Conservation (phyloP, 495 filamentous ascomycete species). For the Aspergillus baeticus region DNA sequence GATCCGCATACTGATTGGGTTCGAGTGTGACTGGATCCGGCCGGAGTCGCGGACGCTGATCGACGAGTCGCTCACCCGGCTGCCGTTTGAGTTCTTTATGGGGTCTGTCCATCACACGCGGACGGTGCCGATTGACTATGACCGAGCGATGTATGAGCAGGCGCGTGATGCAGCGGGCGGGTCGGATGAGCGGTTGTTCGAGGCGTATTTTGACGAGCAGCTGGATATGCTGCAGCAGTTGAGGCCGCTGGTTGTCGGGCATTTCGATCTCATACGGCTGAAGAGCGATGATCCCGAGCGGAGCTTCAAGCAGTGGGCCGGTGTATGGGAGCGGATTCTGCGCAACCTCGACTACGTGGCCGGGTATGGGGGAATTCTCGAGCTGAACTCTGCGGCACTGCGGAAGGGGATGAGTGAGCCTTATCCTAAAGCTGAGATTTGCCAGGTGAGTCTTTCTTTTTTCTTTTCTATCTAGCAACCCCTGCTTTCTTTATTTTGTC, state of each 20-base stretch:
- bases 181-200: conserved; percentile 70
- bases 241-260: conserved; percentile 78
- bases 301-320: conserved; percentile 50
- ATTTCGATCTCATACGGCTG: conserved; percentile 89
- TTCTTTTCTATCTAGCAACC: conserved; percentile 6
- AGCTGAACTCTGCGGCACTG: conserved; percentile 82
- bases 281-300: conserved; percentile 65
- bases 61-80: conserved; percentile 52
- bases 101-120: conserved; percentile 88
- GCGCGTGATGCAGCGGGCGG: conserved; percentile 57
- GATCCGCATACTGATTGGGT: conserved; percentile 83
- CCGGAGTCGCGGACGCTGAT: conserved; percentile 61
- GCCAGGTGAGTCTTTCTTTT: conserved; percentile 55
- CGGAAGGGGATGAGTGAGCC: conserved; percentile 89
- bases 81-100: conserved; percentile 80
- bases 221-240: conserved; percentile 72
- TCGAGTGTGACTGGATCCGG: conserved; percentile 91
- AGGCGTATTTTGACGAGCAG: conserved; percentile 85
- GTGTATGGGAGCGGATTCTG: conserved; percentile 69
- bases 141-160: conserved; percentile 62
- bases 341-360: conserved; percentile 72
- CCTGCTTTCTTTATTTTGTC: neutral
- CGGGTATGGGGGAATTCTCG: conserved; percentile 75
- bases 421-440: conserved; percentile 80
- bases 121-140: conserved; percentile 86